A percentile compares a stretch with the other conserved stretches of the same genome.
Evolutionary conservation across 345 rosid species (phyloP).

Genomic region (Eucalyptus curtisii): DNA sequence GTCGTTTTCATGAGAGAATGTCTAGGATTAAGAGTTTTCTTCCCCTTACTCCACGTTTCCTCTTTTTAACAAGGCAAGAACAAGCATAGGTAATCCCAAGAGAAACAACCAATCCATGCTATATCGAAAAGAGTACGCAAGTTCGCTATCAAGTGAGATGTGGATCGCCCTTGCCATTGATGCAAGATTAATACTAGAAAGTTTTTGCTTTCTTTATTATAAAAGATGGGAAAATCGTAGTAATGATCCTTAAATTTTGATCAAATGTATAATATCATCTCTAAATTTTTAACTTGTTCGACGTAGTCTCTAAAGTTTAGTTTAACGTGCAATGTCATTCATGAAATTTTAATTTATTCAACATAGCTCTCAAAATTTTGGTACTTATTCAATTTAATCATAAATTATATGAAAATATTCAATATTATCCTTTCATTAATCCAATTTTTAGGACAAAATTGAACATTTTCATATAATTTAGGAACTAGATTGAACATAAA

Average conservation of each 20-base stretch:
- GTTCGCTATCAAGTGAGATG: background rate
- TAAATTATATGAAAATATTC: background rate
- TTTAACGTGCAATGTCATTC: fast-evolving
- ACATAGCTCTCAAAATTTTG: fast-evolving
- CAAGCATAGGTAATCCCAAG: background rate
- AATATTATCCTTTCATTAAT: background rate
- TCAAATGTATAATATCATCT: background rate
- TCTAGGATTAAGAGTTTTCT: background rate
- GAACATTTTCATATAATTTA: background rate
- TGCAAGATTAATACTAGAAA: background rate
- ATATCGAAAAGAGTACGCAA: background rate
- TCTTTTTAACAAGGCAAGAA: background rate
- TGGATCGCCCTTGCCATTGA: background rate
- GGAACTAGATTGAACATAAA: background rate
- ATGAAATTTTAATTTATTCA: background rate
- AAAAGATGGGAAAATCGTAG: too few species aligned
- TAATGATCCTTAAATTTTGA: too few species aligned
- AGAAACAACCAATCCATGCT: background rate
- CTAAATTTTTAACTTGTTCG: background rate
- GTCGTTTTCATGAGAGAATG: background rate
- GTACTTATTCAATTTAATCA: background rate
- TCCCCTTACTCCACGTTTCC: background rate
- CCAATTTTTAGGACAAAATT: fast-evolving
- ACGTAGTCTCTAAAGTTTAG: fast-evolving
- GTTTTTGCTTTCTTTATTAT: background rate